Conservation (phyloP, 225 moss, liverwort and hornwort species). For the Pseudoscleropodium purum region DNA sequence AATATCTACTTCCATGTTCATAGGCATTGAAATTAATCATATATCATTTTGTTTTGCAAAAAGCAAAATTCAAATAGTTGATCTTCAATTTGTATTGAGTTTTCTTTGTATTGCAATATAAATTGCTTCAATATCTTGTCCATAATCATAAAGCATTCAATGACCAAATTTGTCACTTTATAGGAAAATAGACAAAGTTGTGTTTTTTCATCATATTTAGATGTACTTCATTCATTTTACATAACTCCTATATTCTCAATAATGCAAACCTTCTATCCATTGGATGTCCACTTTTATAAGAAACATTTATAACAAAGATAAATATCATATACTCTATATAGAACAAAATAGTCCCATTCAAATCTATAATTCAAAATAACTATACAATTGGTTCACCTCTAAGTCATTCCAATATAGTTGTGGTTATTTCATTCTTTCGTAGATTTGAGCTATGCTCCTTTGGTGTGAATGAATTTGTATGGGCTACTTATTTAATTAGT, state of each 20-base stretch:
- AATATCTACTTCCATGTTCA: neutral
- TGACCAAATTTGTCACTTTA: neutral
- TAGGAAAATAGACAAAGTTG: neutral
- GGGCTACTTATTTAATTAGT: accelerated
- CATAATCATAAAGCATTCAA: neutral
- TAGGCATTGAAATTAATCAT: too few relatives aligned
- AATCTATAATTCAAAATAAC: neutral
- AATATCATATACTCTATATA: accelerated
- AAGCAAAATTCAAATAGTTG: neutral
- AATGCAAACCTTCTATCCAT: accelerated
- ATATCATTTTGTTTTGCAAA: accelerated
- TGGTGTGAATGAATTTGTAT: accelerated
- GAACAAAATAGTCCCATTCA: neutral
- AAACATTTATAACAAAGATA: neutral
- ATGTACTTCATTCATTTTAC: neutral
- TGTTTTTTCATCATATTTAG: neutral
- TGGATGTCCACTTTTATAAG: neutral
- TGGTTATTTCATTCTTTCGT: neutral
- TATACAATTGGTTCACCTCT: neutral
- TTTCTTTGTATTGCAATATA: accelerated
- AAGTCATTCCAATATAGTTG: accelerated
- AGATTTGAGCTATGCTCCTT: accelerated
- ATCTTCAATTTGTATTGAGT: neutral
- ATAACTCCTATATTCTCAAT: accelerated
- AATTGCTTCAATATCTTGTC: neutral